A percentile compares a stretch with the other conserved stretches of the same genome.
phyloP scores from a whole-genome alignment of 169 alveolate species.

The Plasmodium chabaudi region DNA sequence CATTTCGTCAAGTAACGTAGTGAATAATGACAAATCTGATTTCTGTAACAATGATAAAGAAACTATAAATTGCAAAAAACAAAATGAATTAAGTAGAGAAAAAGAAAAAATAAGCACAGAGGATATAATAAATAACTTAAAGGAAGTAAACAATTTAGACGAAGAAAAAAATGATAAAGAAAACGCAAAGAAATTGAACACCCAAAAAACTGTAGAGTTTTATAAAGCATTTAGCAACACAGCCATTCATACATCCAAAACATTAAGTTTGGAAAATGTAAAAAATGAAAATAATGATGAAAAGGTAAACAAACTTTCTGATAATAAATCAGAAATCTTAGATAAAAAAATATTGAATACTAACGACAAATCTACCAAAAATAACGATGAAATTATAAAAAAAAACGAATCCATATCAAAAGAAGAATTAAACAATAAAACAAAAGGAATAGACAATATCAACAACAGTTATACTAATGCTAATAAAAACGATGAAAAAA shows the following conservation, averaged over 20 bases:
- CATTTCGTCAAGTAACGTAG: conserved; percentile 15
- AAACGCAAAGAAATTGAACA: not conserved
- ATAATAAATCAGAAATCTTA: too few species aligned
- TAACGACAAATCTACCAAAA: not conserved
- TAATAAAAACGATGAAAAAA: not conserved
- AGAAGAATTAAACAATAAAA: conserved; percentile 7
- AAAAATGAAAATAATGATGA: not conserved
- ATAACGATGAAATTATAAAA: not conserved
- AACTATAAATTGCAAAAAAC: not conserved
- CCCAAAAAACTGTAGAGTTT: conserved; percentile 8
- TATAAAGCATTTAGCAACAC: not conserved
- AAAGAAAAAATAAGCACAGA: not conserved
- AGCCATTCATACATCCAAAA: not conserved
- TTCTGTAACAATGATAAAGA: not conserved
- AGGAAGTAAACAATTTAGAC: not conserved
- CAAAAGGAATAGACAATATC: not conserved
- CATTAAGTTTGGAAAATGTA: conserved; percentile 1
- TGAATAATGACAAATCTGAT: conserved; percentile 17
- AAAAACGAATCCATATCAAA: not conserved
- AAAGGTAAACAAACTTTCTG: not conserved
- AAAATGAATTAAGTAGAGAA: not conserved
- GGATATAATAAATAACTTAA: not conserved
- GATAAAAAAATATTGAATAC: not conserved
- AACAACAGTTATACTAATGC: not conserved
- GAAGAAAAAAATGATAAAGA: not conserved